Base-by-base conservation (phyloP, 495 filamentous ascomycete genomes). In the Amorphotheca resinae region DNA sequence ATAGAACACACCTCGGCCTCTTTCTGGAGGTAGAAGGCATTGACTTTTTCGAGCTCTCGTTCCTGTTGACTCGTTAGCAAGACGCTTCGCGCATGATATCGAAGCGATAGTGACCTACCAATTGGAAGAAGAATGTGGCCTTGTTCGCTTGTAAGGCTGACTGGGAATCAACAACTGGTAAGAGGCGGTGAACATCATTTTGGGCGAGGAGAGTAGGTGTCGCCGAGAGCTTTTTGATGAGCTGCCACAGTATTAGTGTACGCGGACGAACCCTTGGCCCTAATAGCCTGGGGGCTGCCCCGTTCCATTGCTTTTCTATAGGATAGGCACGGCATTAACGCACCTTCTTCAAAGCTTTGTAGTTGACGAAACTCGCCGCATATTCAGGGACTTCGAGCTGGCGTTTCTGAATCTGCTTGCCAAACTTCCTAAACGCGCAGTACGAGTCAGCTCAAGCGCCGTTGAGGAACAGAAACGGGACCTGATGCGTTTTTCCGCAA, bases 381-480 rank as follows among this genome's bases (percentile, higher is more conserved):
- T 98, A 98, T 72, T 98, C 91, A 26, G 91, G 91, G 25, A 98
- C 84, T 63, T 98, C 91, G 54, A 98, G 85, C 69, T 96, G 89
- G 61, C 87, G 80, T 72, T 91, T 94, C 68, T 95, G 93, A 50
- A 96, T 91, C 55, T 95, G 82, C 72, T 98, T 98, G 61, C 91
- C 91, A 69, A 96, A 98, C 76, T 98, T 96, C 91, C 91, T 98
- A 36, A 15, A 30, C 9, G 22, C 16, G 38, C 9, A 34, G 15
- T 23, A 26, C 37, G 41, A 9, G 25, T 52, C 28, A 46, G 53
- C 45, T 38, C 22, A 25, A 38, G 39, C 23, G 9, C 14, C 45
- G 33, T 14, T 18, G 16, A 31, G 33, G 21, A 33, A 21, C 20
- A 34, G 30, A 16, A 18, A 38, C 3, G 18, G 3, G 38, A 22